These are phyloP conservation scores for Vitis hybrid DNA, from an alignment of 177 flowering plant species.

Conservation along the genomic window DNA sequence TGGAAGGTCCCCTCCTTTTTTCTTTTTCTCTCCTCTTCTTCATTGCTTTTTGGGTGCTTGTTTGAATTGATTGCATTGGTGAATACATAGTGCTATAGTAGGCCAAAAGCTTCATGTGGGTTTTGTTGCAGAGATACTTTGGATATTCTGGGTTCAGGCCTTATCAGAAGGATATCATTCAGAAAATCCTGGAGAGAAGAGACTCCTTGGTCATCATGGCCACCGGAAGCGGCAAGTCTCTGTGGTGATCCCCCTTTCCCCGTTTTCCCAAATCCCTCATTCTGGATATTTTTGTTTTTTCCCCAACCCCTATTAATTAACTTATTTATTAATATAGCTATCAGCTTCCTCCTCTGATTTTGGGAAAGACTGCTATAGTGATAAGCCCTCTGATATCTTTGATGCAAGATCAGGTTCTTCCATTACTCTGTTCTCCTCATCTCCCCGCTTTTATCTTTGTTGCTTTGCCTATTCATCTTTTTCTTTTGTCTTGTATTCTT, in stretches of 20 bases:
- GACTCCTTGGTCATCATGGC: slow-evolving; percentile 68
- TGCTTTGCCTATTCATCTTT: no score
- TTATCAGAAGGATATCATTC: slow-evolving; percentile 56
- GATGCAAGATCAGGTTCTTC: slow-evolving; percentile 67
- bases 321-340: slow-evolving; percentile 34
- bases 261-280: not conserved
- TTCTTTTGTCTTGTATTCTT: no score
- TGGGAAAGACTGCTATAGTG: slow-evolving; percentile 49
- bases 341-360: slow-evolving; percentile 60
- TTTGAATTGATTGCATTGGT: no score
- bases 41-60: no score
- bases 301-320: not conserved
- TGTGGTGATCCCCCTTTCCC: slow-evolving; percentile 35
- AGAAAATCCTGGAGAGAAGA: slow-evolving; percentile 36
- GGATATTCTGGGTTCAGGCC: slow-evolving; percentile 53
- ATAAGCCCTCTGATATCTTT: slow-evolving; percentile 64
- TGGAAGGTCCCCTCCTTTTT: not conserved
- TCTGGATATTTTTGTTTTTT: not conserved
- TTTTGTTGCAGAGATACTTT: slow-evolving; percentile 39
- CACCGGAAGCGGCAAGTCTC: slow-evolving; percentile 69
- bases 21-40: no score
- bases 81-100: not conserved
- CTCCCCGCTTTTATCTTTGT: no score
- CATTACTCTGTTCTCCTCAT: no score
- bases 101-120: not conserved